Evolutionary conservation across 2,329 filamentous ascomycete genomes (phyloP).

Genomic region (Sporothrix brasiliensis): DNA sequence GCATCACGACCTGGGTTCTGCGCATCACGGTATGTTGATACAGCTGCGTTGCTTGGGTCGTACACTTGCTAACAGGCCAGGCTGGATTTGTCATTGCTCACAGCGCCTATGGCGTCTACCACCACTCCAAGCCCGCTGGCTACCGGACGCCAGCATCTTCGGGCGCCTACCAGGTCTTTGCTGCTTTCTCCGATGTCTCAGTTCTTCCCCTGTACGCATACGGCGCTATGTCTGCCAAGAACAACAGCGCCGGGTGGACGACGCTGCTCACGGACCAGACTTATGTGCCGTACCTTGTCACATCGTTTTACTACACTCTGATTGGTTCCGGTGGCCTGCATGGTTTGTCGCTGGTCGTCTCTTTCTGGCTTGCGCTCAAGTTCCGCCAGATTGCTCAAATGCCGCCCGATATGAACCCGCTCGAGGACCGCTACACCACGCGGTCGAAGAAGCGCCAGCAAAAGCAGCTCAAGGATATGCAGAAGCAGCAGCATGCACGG

Average conservation of each 20-base stretch:
- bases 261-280: constrained; percentile 65
- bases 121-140: constrained; percentile 71
- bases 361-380: constrained; percentile 72
- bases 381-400: constrained; percentile 81
- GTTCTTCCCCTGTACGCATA: constrained; percentile 61
- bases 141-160: constrained; percentile 76
- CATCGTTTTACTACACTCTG: constrained; percentile 69
- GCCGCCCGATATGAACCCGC: constrained; percentile 92
- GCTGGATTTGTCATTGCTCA: constrained; percentile 74
- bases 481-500: constrained; percentile 63
- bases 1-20: constrained; percentile 72
- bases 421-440: constrained; percentile 82
- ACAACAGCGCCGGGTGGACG: constrained; percentile 60
- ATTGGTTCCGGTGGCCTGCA: constrained; percentile 69
- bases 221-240: constrained; percentile 52
- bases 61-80: constrained; percentile 49
- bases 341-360: constrained; percentile 68
- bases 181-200: constrained; percentile 68
- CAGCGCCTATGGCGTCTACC: constrained; percentile 77
- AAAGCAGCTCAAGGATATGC: constrained; percentile 20
- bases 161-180: constrained; percentile 87
- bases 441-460: constrained; percentile 46
- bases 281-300: constrained; percentile 62
- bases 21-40: constrained; percentile 68
- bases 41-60: not conserved